A percentile compares a stretch with the other conserved stretches of the same genome.
These are phyloP conservation scores for Beta vulgaris DNA, from an alignment of 148 eudicot genomes.

Conservation along the genomic window DNA sequence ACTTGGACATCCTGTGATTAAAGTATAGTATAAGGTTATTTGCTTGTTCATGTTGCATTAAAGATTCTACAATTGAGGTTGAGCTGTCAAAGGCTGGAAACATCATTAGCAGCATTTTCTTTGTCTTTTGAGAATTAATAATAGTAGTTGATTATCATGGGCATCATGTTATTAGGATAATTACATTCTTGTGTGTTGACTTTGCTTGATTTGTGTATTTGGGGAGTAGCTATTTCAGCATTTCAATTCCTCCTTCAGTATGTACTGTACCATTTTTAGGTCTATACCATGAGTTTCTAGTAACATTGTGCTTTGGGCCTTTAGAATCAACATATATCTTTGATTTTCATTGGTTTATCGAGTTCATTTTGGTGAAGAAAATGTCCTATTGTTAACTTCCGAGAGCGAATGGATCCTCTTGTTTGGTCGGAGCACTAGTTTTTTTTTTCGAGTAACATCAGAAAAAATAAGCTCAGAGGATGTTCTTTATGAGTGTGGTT, in stretches of 20 bases:
- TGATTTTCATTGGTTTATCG: background rate
- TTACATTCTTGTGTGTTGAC: background rate
- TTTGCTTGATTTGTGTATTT: background rate
- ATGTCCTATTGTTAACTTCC: no score
- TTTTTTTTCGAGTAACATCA: background rate
- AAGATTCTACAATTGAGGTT: background rate
- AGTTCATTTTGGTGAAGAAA: background rate
- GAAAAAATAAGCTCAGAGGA: background rate
- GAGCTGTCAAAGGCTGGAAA: slow-evolving; percentile 4
- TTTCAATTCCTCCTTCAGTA: background rate
- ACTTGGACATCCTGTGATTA: no score
- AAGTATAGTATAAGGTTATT: no score
- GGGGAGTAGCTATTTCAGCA: background rate
- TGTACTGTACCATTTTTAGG: background rate
- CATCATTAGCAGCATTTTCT: slow-evolving; percentile 5
- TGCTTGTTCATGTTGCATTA: no score
- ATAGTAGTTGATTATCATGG: background rate
- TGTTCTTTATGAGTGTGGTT: background rate
- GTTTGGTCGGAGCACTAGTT: background rate
- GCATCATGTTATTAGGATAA: background rate
- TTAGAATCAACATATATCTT: background rate
- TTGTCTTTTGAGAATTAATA: background rate
- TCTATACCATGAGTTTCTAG: background rate
- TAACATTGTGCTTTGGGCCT: background rate
- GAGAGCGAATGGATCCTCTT: no score